Conservation (phyloP, 768 basidiomycete genomes). For the Russula emetica region DNA sequence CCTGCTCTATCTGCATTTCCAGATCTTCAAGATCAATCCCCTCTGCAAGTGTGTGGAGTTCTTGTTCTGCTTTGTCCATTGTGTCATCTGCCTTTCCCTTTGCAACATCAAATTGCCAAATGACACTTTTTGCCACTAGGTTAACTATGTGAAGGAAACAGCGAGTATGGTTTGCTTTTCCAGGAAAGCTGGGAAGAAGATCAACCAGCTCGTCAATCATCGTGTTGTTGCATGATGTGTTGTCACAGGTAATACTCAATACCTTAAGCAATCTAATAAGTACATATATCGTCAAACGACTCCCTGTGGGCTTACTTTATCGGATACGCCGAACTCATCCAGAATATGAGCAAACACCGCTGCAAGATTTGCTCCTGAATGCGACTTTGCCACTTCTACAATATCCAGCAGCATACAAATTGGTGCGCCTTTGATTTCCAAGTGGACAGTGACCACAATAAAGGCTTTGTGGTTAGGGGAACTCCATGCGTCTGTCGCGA, state of each 20-base stretch:
- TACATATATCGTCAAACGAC: no score
- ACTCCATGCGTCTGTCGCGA: background rate
- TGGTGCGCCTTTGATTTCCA: background rate
- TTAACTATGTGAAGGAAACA: slow-evolving; percentile 43
- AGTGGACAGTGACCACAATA: background rate
- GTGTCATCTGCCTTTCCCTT: slow-evolving; percentile 13
- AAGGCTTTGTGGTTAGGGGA: background rate
- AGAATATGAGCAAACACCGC: slow-evolving; percentile 30
- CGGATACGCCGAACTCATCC: slow-evolving; percentile 30
- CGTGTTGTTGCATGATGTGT: slow-evolving; percentile 35
- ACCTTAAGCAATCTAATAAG: no score
- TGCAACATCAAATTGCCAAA: slow-evolving; percentile 36
- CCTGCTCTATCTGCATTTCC: no score
- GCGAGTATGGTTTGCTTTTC: slow-evolving; percentile 28
- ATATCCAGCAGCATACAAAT: background rate
- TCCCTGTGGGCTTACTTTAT: slow-evolving; percentile 30
- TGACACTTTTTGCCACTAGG: slow-evolving; percentile 35
- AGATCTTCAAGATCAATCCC: background rate
- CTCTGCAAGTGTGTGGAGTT: background rate
- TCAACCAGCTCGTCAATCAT: slow-evolving; percentile 35
- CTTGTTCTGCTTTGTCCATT: background rate
- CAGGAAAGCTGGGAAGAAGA: slow-evolving; percentile 30
- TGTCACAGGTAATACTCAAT: slow-evolving; percentile 27
- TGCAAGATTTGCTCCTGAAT: slow-evolving; percentile 34
- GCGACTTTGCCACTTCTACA: slow-evolving; percentile 23